Conservation (phyloP, 23 red algal species). For the Gracilaria caudata region DNA sequence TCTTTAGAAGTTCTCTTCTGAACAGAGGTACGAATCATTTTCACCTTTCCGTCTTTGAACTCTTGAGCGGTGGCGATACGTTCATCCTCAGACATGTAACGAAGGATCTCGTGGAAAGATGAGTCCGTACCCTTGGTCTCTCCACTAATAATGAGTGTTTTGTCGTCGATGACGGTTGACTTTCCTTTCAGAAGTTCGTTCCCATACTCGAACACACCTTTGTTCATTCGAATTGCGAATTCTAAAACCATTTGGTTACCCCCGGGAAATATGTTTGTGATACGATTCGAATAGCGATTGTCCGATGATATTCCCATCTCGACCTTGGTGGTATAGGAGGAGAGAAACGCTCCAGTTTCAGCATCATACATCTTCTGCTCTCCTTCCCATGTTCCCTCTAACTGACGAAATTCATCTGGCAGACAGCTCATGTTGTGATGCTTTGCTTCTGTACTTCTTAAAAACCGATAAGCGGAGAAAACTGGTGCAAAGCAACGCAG, state of each 20-base stretch:
- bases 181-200: neutral
- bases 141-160: neutral
- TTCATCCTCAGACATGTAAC: neutral
- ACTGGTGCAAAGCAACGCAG: too few relatives aligned
- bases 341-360: neutral
- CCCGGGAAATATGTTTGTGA: neutral
- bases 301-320: neutral
- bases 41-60: neutral
- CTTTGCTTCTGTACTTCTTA: too few relatives aligned
- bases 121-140: neutral
- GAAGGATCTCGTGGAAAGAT: neutral
- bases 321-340: neutral
- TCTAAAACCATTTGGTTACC: neutral
- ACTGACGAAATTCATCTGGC: neutral
- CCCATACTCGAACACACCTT: neutral
- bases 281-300: neutral
- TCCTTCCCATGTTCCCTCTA: neutral
- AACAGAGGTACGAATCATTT: neutral
- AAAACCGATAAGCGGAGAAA: too few relatives aligned
- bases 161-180: neutral
- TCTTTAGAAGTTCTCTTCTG: neutral
- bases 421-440: too few relatives aligned
- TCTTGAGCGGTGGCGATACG: neutral
- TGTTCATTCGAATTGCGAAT: neutral
- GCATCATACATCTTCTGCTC: neutral